Evolutionary conservation across 805 yeast genomes (phyloP), one percentile per base, ranked within the genome.

Genomic region (Lachancea thermotolerans): DNA sequence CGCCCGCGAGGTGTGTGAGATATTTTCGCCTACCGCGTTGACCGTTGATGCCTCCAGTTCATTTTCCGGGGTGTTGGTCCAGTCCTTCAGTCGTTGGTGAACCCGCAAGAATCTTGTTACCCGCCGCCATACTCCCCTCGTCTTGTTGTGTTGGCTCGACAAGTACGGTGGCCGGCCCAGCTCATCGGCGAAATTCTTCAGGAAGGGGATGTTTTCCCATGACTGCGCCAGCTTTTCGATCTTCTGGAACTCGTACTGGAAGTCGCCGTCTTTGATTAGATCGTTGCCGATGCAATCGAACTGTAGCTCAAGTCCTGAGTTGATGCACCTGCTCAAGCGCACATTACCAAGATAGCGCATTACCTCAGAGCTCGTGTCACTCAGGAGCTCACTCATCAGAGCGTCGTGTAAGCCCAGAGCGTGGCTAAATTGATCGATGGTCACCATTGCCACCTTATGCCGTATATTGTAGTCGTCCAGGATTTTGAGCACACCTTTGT

Each of bases 121-220:
- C 25, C 40, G 48, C 14, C 38, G 42, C 50, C 50, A 47, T 14
- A 16, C 39, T 34, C 28, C 37, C 11, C 42, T 17, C 44, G 37
- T 37, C 16, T 37, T 28, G 17, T 42, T 40, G 5, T 10, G 30
- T 12, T 46, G 38, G 18, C 45, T 46, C 17, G 39, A 35, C 10
- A 46, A 36, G 11, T 35, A 27, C 4, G 39, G 42, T 9, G 45
- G 50, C 12, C 29, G n/a, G 10, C 29, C 39, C 16, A 35, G 18
- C 29, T 17, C 45, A 9, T 40, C 40, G 18, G 42, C 39, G 33
- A 35, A 40, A 16, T 33, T 35, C 18, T 37, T 27, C 27, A 45
- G 14, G 21, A 14, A n/a, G 25, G 39, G 40, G 15, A 41, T 33
- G 17, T 16, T 35, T n/a, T 37, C 33, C 44, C 37, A 39, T 4